A percentile compares a stretch with the other conserved stretches of the same genome.
Evolutionary conservation across 1,139 yeast species (phyloP).

Genomic region (Blastobotrys buckinghamii): DNA sequence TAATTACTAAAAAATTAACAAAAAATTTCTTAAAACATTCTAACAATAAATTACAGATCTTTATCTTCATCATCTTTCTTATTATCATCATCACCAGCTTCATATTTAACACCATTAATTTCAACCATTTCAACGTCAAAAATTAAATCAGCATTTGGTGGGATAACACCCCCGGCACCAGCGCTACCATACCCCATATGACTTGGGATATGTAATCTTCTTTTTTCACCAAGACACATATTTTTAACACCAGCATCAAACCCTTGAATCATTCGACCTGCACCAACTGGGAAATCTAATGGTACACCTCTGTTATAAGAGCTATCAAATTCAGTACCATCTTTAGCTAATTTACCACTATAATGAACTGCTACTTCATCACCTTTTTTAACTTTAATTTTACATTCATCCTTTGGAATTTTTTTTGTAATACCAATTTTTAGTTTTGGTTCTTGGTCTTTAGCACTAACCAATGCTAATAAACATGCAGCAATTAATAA

Average conservation of each 20-base stretch:
- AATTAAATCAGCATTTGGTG: constrained; percentile 59
- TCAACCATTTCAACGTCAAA: constrained; percentile 33
- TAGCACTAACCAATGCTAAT: neutral
- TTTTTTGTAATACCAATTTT: constrained; percentile 40
- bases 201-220: constrained; percentile 73
- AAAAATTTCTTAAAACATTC: no score
- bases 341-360: constrained; percentile 54
- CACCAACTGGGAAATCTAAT: constrained; percentile 61
- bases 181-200: constrained; percentile 63
- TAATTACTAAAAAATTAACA: no score
- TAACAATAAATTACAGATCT: neutral
- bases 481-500: neutral
- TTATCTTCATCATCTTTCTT: neutral
- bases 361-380: constrained; percentile 70
- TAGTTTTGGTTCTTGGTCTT: constrained; percentile 22
- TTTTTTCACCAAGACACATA: constrained; percentile 85
- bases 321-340: constrained; percentile 71
- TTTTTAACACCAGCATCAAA: constrained; percentile 81
- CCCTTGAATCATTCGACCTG: constrained; percentile 73
- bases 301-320: constrained; percentile 62
- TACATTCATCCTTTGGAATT: constrained; percentile 48
- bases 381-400: constrained; percentile 51
- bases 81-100: constrained; percentile 2
- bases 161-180: constrained; percentile 73
- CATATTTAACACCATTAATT: constrained; percentile 23